phyloP scores from a whole-genome alignment of 495 filamentous ascomycete species.

The Poronia punctata region DNA sequence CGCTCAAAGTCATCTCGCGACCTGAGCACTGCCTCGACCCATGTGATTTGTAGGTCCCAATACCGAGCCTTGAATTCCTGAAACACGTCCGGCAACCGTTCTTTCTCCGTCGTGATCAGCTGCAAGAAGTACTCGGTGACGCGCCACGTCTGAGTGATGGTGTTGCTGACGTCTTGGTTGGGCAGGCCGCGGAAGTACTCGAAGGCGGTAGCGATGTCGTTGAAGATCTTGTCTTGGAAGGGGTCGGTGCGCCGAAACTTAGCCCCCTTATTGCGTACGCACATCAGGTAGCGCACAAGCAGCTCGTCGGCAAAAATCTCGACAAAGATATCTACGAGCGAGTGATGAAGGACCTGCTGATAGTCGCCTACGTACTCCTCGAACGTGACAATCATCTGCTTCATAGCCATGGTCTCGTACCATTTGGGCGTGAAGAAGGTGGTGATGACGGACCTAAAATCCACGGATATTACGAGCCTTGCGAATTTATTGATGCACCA shows the following conservation, averaged over 20 bases:
- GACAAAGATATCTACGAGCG: conserved; percentile 78
- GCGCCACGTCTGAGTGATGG: conserved; percentile 84
- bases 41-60: conserved; percentile 90
- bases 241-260: conserved; percentile 80
- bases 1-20: conserved; percentile 89
- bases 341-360: conserved; percentile 68
- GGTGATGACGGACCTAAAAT: conserved; percentile 72
- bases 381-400: conserved; percentile 84
- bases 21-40: conserved; percentile 92
- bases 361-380: conserved; percentile 92
- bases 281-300: conserved; percentile 75
- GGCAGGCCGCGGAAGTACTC: conserved; percentile 57
- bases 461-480: conserved; percentile 73
- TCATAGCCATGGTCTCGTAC: conserved; percentile 77
- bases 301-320: conserved; percentile 89
- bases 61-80: conserved; percentile 76
- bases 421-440: conserved; percentile 88
- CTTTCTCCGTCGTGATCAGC: conserved; percentile 71
- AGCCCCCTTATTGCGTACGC: conserved; percentile 80
- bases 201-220: conserved; percentile 81
- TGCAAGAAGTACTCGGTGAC: conserved; percentile 74
- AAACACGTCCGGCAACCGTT: conserved; percentile 64
- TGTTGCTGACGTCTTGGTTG: conserved; percentile 40
- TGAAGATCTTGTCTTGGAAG: conserved; percentile 82
- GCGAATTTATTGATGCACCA: conserved; percentile 84